Evolutionary conservation across 2,329 filamentous ascomycete species (phyloP).

Genomic region (Thielaviopsis euricoi): DNA sequence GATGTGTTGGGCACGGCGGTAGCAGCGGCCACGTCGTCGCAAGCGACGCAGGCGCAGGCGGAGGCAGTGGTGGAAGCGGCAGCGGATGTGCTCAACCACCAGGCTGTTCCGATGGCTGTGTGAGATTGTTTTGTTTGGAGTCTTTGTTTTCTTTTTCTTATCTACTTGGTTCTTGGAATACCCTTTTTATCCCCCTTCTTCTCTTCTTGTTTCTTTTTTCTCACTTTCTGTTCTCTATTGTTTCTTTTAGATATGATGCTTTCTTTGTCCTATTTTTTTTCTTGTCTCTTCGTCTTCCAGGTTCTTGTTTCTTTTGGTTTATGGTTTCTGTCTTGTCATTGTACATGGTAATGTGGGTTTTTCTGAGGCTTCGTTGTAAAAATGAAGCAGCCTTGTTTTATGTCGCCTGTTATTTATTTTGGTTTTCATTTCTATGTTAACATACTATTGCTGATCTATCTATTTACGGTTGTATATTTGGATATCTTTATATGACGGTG

Average conservation of each 20-base stretch:
- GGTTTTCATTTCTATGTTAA: neutral
- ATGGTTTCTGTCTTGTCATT: neutral
- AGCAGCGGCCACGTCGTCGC: constrained; percentile 5
- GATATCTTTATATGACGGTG: neutral
- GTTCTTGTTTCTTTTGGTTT: neutral
- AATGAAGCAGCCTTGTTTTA: neutral
- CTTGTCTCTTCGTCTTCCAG: neutral
- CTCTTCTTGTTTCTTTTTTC: neutral
- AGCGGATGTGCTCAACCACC: neutral
- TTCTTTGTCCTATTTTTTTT: neutral
- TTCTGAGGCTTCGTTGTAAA: neutral
- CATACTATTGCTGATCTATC: neutral
- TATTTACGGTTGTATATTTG: neutral
- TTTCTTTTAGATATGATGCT: too few relatives aligned
- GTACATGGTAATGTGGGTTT: neutral
- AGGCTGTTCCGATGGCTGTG: neutral
- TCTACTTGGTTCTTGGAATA: constrained; percentile 1
- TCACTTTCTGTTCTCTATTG: too few relatives aligned
- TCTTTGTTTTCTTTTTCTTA: neutral
- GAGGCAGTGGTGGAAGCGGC: neutral
- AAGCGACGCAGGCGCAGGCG: neutral
- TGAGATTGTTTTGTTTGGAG: neutral
- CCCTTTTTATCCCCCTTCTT: neutral
- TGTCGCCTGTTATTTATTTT: neutral
- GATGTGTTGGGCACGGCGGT: constrained; percentile 10